Evolutionary conservation across 2,329 filamentous ascomycete species (phyloP), one percentile per base, ranked within the genome.

Genomic region (Pestalotiopsis sp.): DNA sequence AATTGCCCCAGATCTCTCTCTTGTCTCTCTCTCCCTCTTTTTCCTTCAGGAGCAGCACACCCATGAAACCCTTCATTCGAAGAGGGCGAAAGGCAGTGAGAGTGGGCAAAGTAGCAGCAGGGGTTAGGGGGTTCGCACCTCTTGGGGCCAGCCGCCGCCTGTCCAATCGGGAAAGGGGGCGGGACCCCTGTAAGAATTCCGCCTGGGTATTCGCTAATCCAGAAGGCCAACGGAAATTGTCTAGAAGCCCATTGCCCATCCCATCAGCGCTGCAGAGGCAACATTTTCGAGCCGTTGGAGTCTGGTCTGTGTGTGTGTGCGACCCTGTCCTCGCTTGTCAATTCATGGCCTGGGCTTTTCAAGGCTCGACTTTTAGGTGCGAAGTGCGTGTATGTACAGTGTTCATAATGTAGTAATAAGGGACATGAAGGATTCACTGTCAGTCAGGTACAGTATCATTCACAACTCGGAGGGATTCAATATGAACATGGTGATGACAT

Each of bases 131-230:
- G 45, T n/a, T 52, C 20, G 14, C 17, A n/a, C 45, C 45, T 52
- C 45, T 52, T 52, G 45, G 45, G 45, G 45, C 45, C 45, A n/a
- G 7, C 45, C 45, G 14, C 52, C 59, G 45, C 67, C 65, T 56
- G 66, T 45, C 72, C 72, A 72, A 71, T 72, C 64, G 70, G 70
- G 70, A 73, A 73, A 73, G 68, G 70, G 71, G 71, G 71, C 27
- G 70, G 71, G 68, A 68, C 67, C 31, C 61, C 11, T 27, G 45
- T 25, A 1, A 45, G 25, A 27, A 61, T 61, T 36, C 36, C 38
- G 61, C 39, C 61, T 27, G 27, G 45, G 45, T 52, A 67, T 70
- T 69, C 65, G 69, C 61, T 61, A 45, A 64, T 64, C 38, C 61
- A 52, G 38, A 64, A 49, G 39, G 61, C n/a, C 61, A 41, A 36